A percentile compares a stretch with the other conserved stretches of the same genome.
phyloP scores from a whole-genome alignment of 2,329 filamentous ascomycete species.

The Monosporascus ibericus region DNA sequence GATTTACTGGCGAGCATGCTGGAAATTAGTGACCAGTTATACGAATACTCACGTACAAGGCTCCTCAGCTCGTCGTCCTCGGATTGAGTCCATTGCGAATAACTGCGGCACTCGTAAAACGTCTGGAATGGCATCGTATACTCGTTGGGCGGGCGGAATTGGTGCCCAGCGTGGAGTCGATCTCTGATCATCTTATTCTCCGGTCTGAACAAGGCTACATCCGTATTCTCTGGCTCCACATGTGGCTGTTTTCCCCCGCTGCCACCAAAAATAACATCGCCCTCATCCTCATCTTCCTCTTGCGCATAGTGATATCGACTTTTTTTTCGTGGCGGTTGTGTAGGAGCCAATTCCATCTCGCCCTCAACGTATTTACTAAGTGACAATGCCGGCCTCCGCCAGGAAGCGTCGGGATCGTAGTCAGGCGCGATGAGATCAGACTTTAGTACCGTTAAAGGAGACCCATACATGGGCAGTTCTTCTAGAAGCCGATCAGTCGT shows the following conservation, averaged over 20 bases:
- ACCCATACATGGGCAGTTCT: slow-evolving; percentile 75
- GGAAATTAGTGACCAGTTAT: slow-evolving; percentile 96
- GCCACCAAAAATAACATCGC: slow-evolving; percentile 31
- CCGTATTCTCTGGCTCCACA: slow-evolving; percentile 61
- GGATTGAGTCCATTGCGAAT: slow-evolving; percentile 84
- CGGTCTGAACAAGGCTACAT: slow-evolving; percentile 82
- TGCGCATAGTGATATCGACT: slow-evolving; percentile 79
- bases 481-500: slow-evolving; percentile 70
- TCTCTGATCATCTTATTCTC: slow-evolving; percentile 88
- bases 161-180: slow-evolving; percentile 81
- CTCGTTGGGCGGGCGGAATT: slow-evolving; percentile 89
- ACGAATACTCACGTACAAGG: slow-evolving; percentile 86
- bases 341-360: slow-evolving; percentile 64
- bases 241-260: slow-evolving; percentile 27
- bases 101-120: slow-evolving; percentile 82
- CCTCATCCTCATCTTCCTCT: slow-evolving; percentile 54
- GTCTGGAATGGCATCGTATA: slow-evolving; percentile 82
- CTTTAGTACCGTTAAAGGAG: slow-evolving; percentile 53
- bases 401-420: slow-evolving; percentile 61
- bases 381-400: slow-evolving; percentile 72
- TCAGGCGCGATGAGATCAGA: slow-evolving; percentile 53
- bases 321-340: slow-evolving; percentile 64
- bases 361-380: slow-evolving; percentile 83
- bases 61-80: slow-evolving; percentile 87
- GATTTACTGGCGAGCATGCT: slow-evolving; percentile 70